Percentiles rank a stretch among this genome's conserved stretches.
Conservation (phyloP, 2,329 filamentous ascomycete species). For the Scedosporium minutisporum region DNA sequence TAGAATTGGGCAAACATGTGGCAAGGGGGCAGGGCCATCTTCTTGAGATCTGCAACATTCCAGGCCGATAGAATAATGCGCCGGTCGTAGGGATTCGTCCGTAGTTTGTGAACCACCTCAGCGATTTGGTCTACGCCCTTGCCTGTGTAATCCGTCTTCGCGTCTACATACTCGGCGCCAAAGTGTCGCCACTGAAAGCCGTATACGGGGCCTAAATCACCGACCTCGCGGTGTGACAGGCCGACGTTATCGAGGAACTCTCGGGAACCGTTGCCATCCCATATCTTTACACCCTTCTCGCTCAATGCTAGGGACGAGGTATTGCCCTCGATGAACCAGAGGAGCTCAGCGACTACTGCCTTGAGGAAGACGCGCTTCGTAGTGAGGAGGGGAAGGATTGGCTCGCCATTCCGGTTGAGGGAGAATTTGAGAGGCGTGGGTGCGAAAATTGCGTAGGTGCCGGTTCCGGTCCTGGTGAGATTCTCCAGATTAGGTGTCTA, state of each 20-base stretch:
- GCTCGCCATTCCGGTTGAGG: slow-evolving; percentile 52
- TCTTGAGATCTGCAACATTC: slow-evolving; percentile 78
- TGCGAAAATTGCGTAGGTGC: slow-evolving; percentile 82
- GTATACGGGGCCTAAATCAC: slow-evolving; percentile 91
- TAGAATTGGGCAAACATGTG: slow-evolving; percentile 99
- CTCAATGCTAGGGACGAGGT: slow-evolving; percentile 73
- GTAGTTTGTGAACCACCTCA: slow-evolving; percentile 80
- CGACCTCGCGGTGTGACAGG: slow-evolving; percentile 68
- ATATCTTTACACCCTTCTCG: slow-evolving; percentile 83
- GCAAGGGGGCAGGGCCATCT: slow-evolving; percentile 89
- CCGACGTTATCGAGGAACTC: slow-evolving; percentile 82
- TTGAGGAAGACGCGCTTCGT: slow-evolving; percentile 94
- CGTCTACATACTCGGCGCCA: slow-evolving; percentile 77
- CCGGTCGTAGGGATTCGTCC: slow-evolving; percentile 75
- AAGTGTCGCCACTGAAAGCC: slow-evolving; percentile 99
- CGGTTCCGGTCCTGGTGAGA: slow-evolving; percentile 71
- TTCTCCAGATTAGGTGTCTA: neutral
- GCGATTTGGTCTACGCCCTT: slow-evolving; percentile 90
- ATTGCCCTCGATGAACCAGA: slow-evolving; percentile 86
- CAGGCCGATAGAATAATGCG: slow-evolving; percentile 86
- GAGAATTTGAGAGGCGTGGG: slow-evolving; percentile 79
- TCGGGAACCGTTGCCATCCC: slow-evolving; percentile 93
- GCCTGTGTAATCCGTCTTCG: slow-evolving; percentile 71
- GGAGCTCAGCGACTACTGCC: slow-evolving; percentile 81
- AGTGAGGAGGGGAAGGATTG: slow-evolving; percentile 83